These are phyloP conservation scores for Lentithecium fluviatile DNA, from an alignment of 495 filamentous ascomycete genomes.

Conservation along the genomic window DNA sequence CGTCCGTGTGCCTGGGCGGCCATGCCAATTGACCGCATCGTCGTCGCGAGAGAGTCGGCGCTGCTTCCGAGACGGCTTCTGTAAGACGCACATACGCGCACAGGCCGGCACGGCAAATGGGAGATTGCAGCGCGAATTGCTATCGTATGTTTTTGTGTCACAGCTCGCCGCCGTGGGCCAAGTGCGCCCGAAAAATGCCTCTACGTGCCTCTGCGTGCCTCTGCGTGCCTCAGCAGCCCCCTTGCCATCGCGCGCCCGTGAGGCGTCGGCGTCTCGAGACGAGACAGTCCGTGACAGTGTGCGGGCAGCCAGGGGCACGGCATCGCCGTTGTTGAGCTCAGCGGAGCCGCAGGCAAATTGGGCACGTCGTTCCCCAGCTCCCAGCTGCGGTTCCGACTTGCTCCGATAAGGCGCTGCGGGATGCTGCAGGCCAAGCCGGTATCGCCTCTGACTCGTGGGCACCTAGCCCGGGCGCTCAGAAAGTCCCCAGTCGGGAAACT, in stretches of 20 bases:
- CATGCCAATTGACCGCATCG: not conserved
- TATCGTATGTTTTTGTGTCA: slow-evolving; percentile 19
- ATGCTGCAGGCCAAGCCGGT: not conserved
- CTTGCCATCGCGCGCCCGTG: not conserved
- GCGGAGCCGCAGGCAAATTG: slow-evolving; percentile 8
- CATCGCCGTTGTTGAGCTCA: not conserved
- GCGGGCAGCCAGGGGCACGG: too few species aligned
- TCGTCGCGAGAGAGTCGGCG: not conserved
- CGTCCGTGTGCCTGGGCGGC: too few species aligned
- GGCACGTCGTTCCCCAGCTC: not conserved
- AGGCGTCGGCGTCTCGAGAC: not conserved
- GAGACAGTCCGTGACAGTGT: not conserved
- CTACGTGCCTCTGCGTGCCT: slow-evolving; percentile 1
- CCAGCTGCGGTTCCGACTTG: not conserved
- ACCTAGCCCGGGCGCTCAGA: not conserved
- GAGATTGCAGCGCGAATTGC: slow-evolving; percentile 22
- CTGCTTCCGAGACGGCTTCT: slow-evolving; percentile 22
- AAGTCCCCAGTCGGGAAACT: slow-evolving; percentile 8
- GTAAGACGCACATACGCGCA: slow-evolving; percentile 16
- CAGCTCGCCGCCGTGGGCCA: slow-evolving; percentile 13
- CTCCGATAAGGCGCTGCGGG: slow-evolving; percentile 8
- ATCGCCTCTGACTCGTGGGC: slow-evolving; percentile 7
- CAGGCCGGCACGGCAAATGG: slow-evolving; percentile 13
- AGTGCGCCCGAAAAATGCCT: slow-evolving; percentile 23
- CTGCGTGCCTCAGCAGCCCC: slow-evolving; percentile 6